Evolutionary conservation across 176 grass and related monocot species (phyloP).

Genomic region (Aegilops umbellulata): DNA sequence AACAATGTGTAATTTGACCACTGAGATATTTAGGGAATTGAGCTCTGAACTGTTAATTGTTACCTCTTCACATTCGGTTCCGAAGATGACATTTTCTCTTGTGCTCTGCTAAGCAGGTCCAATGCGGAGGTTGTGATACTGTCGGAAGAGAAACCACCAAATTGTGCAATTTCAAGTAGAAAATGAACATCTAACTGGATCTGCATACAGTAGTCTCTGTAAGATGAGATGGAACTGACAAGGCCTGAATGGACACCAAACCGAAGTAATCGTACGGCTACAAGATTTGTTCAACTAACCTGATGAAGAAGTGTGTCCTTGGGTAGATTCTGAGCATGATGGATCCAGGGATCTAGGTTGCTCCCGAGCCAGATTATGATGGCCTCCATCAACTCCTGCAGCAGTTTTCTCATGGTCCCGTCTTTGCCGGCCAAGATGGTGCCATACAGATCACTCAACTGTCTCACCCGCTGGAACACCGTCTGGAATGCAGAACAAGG

Average conservation of each 20-base stretch:
- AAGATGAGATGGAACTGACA: neutral
- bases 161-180: constrained; percentile 38
- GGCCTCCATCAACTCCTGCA: constrained; percentile 50
- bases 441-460: constrained; percentile 32
- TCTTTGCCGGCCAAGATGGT: constrained; percentile 35
- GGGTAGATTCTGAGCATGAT: constrained; percentile 6
- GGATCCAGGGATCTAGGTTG: constrained; percentile 36
- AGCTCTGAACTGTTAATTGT: neutral
- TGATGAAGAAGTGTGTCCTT: constrained; percentile 24
- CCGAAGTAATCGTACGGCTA: neutral
- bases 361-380: constrained; percentile 37
- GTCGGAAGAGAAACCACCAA: constrained; percentile 40
- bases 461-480: constrained; percentile 45
- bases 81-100: neutral
- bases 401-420: constrained; percentile 27
- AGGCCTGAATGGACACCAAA: neutral
- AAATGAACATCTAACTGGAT: constrained; percentile 61
- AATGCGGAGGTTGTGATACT: constrained; percentile 20
- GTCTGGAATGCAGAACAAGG: constrained; percentile 54
- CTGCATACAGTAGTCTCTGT: neutral
- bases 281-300: constrained; percentile 10
- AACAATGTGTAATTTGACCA: neutral
- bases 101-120: constrained; percentile 15
- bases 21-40: neutral
- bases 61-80: constrained; percentile 21